Conservation (phyloP, 2,329 filamentous ascomycete genomes). For the Venturia nashicola region DNA sequence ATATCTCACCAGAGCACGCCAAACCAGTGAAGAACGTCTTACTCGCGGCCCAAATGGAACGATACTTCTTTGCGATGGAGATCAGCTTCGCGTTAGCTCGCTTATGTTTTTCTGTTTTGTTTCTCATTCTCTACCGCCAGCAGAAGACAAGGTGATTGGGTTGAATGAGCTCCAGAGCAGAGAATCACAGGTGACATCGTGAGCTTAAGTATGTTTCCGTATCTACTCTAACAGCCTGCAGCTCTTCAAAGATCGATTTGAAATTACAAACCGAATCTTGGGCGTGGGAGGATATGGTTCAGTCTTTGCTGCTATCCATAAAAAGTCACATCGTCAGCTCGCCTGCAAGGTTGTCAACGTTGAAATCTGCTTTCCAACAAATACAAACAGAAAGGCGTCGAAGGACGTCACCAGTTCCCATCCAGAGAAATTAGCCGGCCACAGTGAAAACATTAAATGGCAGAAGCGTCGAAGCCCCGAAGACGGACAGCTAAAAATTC, state of each 20-base stretch:
- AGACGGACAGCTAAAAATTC: slow-evolving; percentile 5
- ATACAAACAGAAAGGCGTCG: background rate
- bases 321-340: slow-evolving; percentile 43
- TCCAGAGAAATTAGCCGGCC: background rate
- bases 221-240: slow-evolving; percentile 15
- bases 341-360: slow-evolving; percentile 57
- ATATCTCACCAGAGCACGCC: slow-evolving; percentile 14
- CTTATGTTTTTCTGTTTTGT: background rate
- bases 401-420: background rate
- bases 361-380: background rate
- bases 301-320: slow-evolving; percentile 43
- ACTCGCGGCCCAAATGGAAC: slow-evolving; percentile 15
- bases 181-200: slow-evolving; percentile 7
- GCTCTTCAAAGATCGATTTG: slow-evolving; percentile 36
- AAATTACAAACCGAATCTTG: slow-evolving; percentile 37
- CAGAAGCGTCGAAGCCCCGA: slow-evolving; percentile 3
- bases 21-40: background rate
- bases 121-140: background rate
- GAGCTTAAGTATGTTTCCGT: background rate
- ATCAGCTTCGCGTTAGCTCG: slow-evolving; percentile 23
- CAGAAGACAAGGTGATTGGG: background rate
- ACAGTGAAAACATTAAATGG: background rate
- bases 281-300: slow-evolving; percentile 42
- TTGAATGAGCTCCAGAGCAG: slow-evolving; percentile 13
- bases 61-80: slow-evolving; percentile 31